Evolutionary conservation across 345 rosid genomes (phyloP), one percentile per base, ranked within the genome.

Genomic region (Noccaea caerulescens): DNA sequence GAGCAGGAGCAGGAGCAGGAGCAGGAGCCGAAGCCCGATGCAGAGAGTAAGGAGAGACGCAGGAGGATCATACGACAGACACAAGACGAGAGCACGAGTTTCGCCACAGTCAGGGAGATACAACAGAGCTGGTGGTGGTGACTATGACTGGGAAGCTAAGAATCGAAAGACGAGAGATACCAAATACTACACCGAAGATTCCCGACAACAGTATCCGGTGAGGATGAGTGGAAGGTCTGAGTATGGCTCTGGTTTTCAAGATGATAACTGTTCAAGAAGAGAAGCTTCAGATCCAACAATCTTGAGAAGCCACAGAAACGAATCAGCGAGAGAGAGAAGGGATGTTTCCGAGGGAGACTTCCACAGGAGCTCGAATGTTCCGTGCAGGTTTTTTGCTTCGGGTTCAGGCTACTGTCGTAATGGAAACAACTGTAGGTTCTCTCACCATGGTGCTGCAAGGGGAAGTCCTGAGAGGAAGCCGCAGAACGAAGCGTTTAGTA

Each of bases 401-500:
- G 93, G 98, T 47, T 79, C 85, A 2, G 93, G 98, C 43, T 79
- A 83, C 58, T 94, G 99, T 78, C 89, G 92, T 66, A 88, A 85
- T 76, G 97, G 98, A 49, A 84, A 82, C 47, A 71, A 70, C 76
- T 94, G 99, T 80, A 81, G 91, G 80, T 94, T 87, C 78, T 83
- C 84, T 49, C 99, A 94, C 80, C 71, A 80, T 51, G 72, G 61
- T 68, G 79, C 41, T 66, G 66, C 69, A 33, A 71, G 27, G 75
- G 34, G 43, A 65, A 86, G 83, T 76, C 95, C 88, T 54, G 91
- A 83, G 23, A 83, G 80, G 75, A 83, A 80, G 80, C 78, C 75
- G 47, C 82, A 68, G 53, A 81, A 76, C 45, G 82, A 73, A 58
- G 72, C 75, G 76, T 68, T 76, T 79, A 63, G 70, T 16, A 78